Conservation (phyloP, 2,329 filamentous ascomycete genomes). For the Alternaria conjuncta region DNA sequence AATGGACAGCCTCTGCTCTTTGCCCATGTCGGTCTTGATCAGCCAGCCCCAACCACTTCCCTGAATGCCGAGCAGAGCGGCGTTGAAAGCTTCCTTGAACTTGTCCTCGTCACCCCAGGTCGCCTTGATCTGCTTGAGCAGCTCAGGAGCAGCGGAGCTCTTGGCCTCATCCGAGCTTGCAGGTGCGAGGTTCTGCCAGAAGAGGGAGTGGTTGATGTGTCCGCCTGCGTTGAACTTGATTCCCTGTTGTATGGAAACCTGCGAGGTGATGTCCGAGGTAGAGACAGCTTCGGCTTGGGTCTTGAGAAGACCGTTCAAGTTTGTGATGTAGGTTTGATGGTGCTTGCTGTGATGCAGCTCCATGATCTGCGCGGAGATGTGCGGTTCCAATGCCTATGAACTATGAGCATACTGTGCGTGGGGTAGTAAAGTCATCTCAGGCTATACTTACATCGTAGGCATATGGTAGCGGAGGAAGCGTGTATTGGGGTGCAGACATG, state of each 20-base stretch:
- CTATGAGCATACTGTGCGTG: constrained; percentile 10
- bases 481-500: constrained; percentile 57
- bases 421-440: not conserved
- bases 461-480: constrained; percentile 71
- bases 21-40: constrained; percentile 68
- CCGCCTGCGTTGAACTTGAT: constrained; percentile 91
- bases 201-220: constrained; percentile 91
- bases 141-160: constrained; percentile 60
- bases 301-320: constrained; percentile 71
- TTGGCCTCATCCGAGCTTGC: constrained; percentile 64
- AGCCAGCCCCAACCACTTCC: constrained; percentile 92
- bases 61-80: constrained; percentile 73
- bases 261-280: constrained; percentile 65
- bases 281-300: constrained; percentile 64
- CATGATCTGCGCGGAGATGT: constrained; percentile 81
- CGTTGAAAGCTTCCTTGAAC: constrained; percentile 71
- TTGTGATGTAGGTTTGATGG: constrained; percentile 79
- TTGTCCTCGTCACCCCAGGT: constrained; percentile 72
- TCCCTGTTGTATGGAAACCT: constrained; percentile 71
- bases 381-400: constrained; percentile 69
- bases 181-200: constrained; percentile 84
- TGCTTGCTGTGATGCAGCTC: constrained; percentile 81
- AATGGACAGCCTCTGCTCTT: constrained; percentile 64
- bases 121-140: constrained; percentile 66
- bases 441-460: constrained; percentile 67